Evolutionary conservation across 1,284 basidiomycete genomes (phyloP).

Genomic region (Cronartium ribicola): DNA sequence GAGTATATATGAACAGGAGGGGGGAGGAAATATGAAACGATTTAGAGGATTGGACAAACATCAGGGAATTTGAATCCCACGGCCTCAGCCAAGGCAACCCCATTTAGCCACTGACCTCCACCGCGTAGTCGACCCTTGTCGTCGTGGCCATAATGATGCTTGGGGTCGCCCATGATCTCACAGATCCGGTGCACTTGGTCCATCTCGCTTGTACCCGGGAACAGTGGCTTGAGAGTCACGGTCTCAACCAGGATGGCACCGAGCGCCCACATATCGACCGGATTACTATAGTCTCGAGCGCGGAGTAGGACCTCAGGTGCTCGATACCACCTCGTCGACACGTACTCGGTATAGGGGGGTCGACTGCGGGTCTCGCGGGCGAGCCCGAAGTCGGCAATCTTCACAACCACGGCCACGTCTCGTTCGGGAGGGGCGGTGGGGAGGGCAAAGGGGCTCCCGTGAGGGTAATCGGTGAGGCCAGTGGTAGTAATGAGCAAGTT

Average conservation of each 20-base stretch:
- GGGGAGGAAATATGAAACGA: constrained; percentile 37
- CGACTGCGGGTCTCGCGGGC: constrained; percentile 81
- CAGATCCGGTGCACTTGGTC: constrained; percentile 90
- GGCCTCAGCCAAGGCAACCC: constrained; percentile 75
- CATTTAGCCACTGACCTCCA: constrained; percentile 80
- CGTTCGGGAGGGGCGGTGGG: constrained; percentile 60
- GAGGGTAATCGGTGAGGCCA: constrained; percentile 86
- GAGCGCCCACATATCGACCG: constrained; percentile 98
- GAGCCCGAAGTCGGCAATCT: constrained; percentile 96
- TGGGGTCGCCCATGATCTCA: constrained; percentile 87
- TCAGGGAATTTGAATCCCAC: constrained; percentile 88
- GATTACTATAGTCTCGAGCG: constrained; percentile 85
- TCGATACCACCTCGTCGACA: constrained; percentile 97
- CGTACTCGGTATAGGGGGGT: constrained; percentile 97
- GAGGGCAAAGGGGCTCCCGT: constrained; percentile 45
- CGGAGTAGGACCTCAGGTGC: constrained; percentile 93
- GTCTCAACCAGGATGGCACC: constrained; percentile 97
- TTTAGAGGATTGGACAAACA: constrained; percentile 55
- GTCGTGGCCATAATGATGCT: constrained; percentile 74
- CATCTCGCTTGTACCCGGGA: constrained; percentile 92
- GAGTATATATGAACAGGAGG: background rate
- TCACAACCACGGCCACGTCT: constrained; percentile 95
- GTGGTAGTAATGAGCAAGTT: constrained; percentile 99
- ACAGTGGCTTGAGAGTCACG: constrained; percentile 88
- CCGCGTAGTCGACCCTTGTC: constrained; percentile 66